Evolutionary conservation across 106 monocot species (phyloP).

Genomic region (Dendrobium huoshanense): DNA sequence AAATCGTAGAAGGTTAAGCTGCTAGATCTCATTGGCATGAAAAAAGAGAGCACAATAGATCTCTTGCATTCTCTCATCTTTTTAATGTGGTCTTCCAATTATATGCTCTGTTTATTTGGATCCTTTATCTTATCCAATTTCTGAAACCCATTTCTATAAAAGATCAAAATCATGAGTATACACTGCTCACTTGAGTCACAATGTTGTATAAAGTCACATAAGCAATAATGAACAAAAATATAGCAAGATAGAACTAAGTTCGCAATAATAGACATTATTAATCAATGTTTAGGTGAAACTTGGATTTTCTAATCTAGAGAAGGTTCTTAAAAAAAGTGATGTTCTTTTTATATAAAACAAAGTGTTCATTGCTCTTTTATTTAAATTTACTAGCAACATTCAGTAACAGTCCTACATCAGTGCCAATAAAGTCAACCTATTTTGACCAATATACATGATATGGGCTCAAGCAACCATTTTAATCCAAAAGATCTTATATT

Average conservation of each 20-base stretch:
- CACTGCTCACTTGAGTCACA: too few relatives aligned
- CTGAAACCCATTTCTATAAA: constrained; percentile 68
- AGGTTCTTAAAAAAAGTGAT: background rate
- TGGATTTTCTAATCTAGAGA: background rate
- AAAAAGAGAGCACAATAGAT: constrained; percentile 14
- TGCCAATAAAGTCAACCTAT: background rate
- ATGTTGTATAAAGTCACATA: background rate
- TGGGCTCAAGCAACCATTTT: too few relatives aligned
- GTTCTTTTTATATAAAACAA: background rate
- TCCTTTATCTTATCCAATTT: constrained; percentile 73
- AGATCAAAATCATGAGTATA: background rate
- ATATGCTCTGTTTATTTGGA: constrained; percentile 40
- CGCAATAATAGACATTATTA: background rate
- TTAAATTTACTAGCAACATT: background rate
- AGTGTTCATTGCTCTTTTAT: background rate
- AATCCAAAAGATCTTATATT: too few relatives aligned
- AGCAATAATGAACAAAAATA: background rate
- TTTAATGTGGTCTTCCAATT: constrained; percentile 66
- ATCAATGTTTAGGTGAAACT: background rate
- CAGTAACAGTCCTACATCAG: background rate
- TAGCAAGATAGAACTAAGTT: background rate
- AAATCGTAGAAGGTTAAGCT: background rate
- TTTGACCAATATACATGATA: too few relatives aligned
- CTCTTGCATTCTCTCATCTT: constrained; percentile 92
- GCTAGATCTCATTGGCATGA: background rate